These are phyloP conservation scores for Xylaria sp. DNA, from an alignment of 495 filamentous ascomycete species.

Conservation along the genomic window DNA sequence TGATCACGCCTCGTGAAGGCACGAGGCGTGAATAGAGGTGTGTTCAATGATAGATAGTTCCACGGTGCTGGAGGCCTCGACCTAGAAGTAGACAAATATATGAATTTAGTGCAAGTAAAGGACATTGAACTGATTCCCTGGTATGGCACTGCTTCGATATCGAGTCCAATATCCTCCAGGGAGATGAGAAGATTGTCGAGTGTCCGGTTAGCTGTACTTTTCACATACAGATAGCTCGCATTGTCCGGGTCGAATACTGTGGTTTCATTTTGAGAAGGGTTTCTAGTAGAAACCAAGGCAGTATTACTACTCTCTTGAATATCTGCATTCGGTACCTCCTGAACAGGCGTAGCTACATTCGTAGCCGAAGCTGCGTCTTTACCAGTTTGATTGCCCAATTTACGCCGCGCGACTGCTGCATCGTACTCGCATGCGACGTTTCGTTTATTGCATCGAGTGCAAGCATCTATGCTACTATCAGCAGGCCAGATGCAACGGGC, in stretches of 20 bases:
- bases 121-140: constrained; percentile 4
- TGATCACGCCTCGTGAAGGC: constrained; percentile 1
- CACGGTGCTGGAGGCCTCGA: not conserved
- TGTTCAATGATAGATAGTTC: not conserved
- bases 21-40: not conserved
- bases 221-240: not conserved
- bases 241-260: not conserved
- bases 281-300: not conserved
- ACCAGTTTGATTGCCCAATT: not conserved
- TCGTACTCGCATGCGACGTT: constrained; percentile 1
- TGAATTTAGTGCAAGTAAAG: not conserved
- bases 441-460: not conserved
- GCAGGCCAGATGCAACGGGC: constrained; percentile 21
- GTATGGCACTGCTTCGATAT: not conserved
- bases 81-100: not conserved
- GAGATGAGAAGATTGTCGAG: not conserved
- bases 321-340: not conserved
- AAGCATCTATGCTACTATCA: not conserved
- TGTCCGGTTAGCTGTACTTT: not conserved
- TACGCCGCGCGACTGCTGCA: not conserved
- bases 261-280: not conserved
- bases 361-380: not conserved
- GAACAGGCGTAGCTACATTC: not conserved
- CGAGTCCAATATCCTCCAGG: not conserved
- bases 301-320: not conserved